Evolutionary conservation across 2,329 filamentous ascomycete genomes (phyloP).

Genomic region (Aureobasidium zeae): DNA sequence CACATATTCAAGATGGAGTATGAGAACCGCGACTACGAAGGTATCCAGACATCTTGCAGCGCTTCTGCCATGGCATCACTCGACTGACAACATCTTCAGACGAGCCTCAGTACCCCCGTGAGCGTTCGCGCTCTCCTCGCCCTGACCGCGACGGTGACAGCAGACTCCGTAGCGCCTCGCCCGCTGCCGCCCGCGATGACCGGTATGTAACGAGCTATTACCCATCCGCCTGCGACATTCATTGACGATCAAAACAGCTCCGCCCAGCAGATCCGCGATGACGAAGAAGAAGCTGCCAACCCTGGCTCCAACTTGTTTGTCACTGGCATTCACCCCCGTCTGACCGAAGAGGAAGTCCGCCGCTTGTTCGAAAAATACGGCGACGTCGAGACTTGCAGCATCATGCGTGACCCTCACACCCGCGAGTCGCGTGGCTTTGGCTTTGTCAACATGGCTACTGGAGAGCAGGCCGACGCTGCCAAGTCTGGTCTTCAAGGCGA

Average conservation of each 20-base stretch:
- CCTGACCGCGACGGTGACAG: constrained; percentile 45
- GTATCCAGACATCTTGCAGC: constrained; percentile 36
- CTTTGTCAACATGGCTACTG: constrained; percentile 97
- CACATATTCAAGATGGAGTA: constrained; percentile 57
- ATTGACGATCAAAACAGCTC: constrained; percentile 30
- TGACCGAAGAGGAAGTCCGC: constrained; percentile 81
- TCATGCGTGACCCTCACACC: constrained; percentile 97
- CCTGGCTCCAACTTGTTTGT: constrained; percentile 98
- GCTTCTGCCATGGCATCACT: constrained; percentile 11
- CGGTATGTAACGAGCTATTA: constrained; percentile 17
- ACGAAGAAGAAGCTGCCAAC: constrained; percentile 70
- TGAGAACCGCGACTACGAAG: constrained; percentile 58
- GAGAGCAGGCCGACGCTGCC: constrained; percentile 90
- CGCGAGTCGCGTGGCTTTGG: constrained; percentile 98
- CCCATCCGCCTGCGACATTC: not conserved
- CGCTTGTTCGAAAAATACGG: constrained; percentile 98
- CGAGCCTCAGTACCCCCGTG: constrained; percentile 55
- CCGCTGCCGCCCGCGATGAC: constrained; percentile 43
- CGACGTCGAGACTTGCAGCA: constrained; percentile 97
- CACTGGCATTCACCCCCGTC: constrained; percentile 89
- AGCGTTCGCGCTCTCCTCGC: constrained; percentile 58
- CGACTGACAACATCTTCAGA: constrained; percentile 29
- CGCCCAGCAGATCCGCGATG: constrained; percentile 39
- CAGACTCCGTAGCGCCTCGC: constrained; percentile 55
- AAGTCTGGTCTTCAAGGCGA: constrained; percentile 95